These are phyloP conservation scores for Spergularia bocconei DNA, from an alignment of 148 eudicot species.

Conservation along the genomic window DNA sequence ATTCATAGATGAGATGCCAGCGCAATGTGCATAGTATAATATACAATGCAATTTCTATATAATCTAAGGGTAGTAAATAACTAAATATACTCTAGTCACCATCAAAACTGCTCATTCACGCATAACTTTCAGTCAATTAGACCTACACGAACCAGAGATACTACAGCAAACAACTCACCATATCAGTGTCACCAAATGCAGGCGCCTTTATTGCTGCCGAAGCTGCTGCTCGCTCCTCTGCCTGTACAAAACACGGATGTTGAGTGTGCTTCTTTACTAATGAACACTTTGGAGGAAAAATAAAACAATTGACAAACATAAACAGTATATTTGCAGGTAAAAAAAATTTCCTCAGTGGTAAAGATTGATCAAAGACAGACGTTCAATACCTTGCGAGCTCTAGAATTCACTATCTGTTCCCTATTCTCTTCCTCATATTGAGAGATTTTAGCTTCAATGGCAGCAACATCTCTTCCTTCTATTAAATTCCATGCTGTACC, in stretches of 20 bases:
- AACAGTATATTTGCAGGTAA: neutral
- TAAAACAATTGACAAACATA: neutral
- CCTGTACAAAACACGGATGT: conserved; percentile 36
- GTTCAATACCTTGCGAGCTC: conserved; percentile 76
- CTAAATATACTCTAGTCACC: too few relatives aligned
- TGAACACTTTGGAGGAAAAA: neutral
- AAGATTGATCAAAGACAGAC: neutral
- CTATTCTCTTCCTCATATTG: conserved; percentile 77
- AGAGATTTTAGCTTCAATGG: conserved; percentile 73
- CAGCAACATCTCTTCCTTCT: conserved; percentile 79
- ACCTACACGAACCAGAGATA: neutral
- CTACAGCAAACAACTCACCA: conserved; percentile 37
- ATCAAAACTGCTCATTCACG: too few relatives aligned
- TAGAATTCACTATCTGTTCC: conserved; percentile 81
- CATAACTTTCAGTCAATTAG: neutral
- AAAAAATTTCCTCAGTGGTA: neutral
- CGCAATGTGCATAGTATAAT: neutral
- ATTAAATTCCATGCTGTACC: conserved; percentile 65
- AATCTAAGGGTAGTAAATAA: too few relatives aligned
- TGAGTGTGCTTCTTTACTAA: neutral
- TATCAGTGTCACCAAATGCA: conserved; percentile 46
- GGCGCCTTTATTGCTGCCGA: conserved; percentile 72
- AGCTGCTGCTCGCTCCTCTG: conserved; percentile 90
- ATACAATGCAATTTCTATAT: neutral
- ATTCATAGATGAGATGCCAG: neutral